Evolutionary conservation across 2,329 filamentous ascomycete species (phyloP).

Genomic region (Thielaviopsis punctulata): DNA sequence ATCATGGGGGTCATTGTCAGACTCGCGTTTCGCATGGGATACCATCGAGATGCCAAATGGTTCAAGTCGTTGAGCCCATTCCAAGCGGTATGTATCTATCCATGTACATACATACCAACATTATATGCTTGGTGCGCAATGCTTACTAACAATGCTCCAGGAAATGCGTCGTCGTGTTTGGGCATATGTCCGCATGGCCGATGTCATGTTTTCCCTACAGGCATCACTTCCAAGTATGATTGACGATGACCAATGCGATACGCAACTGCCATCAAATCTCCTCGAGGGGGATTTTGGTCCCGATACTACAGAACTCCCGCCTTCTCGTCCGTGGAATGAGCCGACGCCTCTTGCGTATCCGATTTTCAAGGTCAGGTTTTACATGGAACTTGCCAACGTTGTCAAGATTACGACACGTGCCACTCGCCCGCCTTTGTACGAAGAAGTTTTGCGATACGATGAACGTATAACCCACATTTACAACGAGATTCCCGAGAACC

Average conservation of each 20-base stretch:
- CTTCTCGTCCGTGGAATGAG: constrained; percentile 48
- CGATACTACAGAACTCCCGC: constrained; percentile 48
- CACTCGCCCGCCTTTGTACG: constrained; percentile 39
- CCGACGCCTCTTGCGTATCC: constrained; percentile 64
- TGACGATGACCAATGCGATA: constrained; percentile 57
- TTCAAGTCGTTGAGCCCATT: constrained; percentile 57
- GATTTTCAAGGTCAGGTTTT: constrained; percentile 54
- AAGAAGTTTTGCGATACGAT: constrained; percentile 47
- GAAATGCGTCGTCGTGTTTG: constrained; percentile 56
- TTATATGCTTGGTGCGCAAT: not conserved
- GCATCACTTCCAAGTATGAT: constrained; percentile 52
- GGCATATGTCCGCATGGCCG: constrained; percentile 55
- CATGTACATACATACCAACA: too few relatives aligned
- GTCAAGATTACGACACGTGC: constrained; percentile 45
- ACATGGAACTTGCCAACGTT: constrained; percentile 53
- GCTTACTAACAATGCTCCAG: constrained; percentile 17
- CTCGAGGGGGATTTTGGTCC: constrained; percentile 67
- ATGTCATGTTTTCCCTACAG: constrained; percentile 64
- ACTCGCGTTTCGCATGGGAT: constrained; percentile 51
- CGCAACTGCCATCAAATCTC: constrained; percentile 57
- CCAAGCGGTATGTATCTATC: constrained; percentile 37
- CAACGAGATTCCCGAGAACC: constrained; percentile 53
- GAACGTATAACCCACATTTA: constrained; percentile 41
- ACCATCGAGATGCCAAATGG: constrained; percentile 61
- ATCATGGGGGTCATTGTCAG: constrained; percentile 38